Evolutionary conservation across 179 eudicot species (phyloP).

Genomic region (Heliamphora pulchella): DNA sequence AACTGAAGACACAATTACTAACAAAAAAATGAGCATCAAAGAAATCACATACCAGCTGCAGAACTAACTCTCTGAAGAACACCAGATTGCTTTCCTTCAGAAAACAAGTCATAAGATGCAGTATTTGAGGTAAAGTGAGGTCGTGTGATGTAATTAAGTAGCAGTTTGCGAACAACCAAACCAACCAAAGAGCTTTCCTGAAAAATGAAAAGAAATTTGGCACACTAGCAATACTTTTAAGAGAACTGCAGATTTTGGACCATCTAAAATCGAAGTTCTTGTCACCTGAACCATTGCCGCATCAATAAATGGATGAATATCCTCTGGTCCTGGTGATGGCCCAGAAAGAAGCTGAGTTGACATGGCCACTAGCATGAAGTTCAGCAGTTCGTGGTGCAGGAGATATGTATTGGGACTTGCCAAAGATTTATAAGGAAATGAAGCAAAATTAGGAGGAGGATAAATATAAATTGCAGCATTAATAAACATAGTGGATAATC

Average conservation of each 20-base stretch:
- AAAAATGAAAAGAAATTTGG: constrained; percentile 17
- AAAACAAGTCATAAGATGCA: constrained; percentile 43
- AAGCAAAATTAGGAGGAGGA: constrained; percentile 22
- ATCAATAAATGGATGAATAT: constrained; percentile 71
- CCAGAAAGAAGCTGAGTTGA: constrained; percentile 91
- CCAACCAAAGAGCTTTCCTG: constrained; percentile 70
- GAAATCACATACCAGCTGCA: constrained; percentile 59
- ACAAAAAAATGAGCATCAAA: constrained; percentile 1
- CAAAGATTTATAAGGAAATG: constrained; percentile 3
- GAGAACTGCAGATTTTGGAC: constrained; percentile 13
- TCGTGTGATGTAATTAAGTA: constrained; percentile 59
- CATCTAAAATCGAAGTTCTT: neutral
- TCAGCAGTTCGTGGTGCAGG: constrained; percentile 77
- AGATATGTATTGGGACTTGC: constrained; percentile 69
- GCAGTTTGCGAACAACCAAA: constrained; percentile 56
- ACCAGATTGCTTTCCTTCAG: constrained; percentile 64
- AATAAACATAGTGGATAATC: constrained; percentile 2
- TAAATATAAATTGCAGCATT: neutral
- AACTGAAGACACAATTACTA: constrained; percentile 9
- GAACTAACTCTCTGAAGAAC: constrained; percentile 84
- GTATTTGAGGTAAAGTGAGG: constrained; percentile 36
- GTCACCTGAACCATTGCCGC: constrained; percentile 78
- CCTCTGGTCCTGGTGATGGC: constrained; percentile 75
- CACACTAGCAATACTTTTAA: neutral
- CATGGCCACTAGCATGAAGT: constrained; percentile 82